Base-by-base conservation (phyloP, 768 basidiomycete species). In the Cystobasidiopsis lactophilus region DNA sequence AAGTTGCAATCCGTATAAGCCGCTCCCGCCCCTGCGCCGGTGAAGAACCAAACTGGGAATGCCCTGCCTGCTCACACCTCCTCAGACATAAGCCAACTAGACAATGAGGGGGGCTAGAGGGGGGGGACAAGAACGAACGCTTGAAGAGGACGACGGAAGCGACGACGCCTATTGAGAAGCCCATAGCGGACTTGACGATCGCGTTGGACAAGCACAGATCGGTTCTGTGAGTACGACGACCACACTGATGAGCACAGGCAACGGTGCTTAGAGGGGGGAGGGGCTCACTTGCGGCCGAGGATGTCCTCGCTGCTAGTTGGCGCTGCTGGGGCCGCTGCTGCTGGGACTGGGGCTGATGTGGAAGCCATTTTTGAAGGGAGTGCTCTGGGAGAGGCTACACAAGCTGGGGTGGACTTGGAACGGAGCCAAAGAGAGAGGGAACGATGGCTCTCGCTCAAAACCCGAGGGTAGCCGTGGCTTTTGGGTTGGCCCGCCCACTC, bases 81-180 rank as follows among this genome's bases (percentile, higher is more conserved):
- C 11, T 16, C 10, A 46, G 26, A 29, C 7, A 27, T 21, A 19
- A 43, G 19, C 7, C 19, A 27, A n/a, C 9, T 27, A 9, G 7
- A 9, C 41, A 43, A 7, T 43, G 9, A 11, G 45, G 7, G 5
- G 11, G 26, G 7, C 14, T 9, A 7, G 24, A 35, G 33, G 33
- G 33, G 33, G 16, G 33, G n/a, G n/a, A n/a, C 19, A 10, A 26
- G 41, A 30, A 31, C 30, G 9, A 9, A 50, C 48, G 11, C n/a
- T 35, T 31, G 19, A 50, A 50, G 30, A 50, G 19, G 48, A 50
- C 23, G 19, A 33, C 48, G 19, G 30, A 33, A 16, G 30, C 4
- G 29, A 50, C 48, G 29, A 50, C 48, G 33, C 48, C 48, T 16
- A 33, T 37, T 16, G n/a, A 18, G 48, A 50, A 50, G 21, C 48